phyloP scores from a whole-genome alignment of 2,329 filamentous ascomycete genomes.

The Cladosporium sp. region DNA sequence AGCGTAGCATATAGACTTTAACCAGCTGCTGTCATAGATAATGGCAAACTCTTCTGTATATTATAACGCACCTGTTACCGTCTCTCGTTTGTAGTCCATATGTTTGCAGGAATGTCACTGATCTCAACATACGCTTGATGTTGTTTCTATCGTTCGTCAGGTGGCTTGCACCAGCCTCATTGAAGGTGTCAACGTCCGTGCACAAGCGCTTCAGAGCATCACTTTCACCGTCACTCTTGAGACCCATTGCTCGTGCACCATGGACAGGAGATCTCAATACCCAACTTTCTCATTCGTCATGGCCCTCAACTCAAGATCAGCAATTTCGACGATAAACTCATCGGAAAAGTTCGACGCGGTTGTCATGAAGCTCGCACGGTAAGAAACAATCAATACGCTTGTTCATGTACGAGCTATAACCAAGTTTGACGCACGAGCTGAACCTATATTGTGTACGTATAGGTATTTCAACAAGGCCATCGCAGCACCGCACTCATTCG shows the following conservation, averaged over 20 bases:
- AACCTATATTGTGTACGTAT: not conserved
- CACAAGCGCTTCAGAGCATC: too few relatives aligned
- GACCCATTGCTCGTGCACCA: not conserved
- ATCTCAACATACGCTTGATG: too few relatives aligned
- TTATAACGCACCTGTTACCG: not conserved
- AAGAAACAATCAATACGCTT: not conserved
- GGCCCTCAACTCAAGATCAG: not conserved
- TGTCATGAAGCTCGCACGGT: constrained; percentile 6
- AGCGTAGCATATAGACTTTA: constrained; percentile 6
- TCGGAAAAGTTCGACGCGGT: constrained; percentile 1
- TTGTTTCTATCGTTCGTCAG: too few relatives aligned
- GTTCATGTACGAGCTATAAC: too few relatives aligned
- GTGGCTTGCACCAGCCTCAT: too few relatives aligned
- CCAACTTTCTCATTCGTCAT: not conserved
- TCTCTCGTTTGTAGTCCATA: too few relatives aligned
- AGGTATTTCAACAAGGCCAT: constrained; percentile 63
- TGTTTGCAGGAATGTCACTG: too few relatives aligned
- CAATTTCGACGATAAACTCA: not conserved
- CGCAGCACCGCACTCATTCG: constrained; percentile 64
- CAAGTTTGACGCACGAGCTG: not conserved
- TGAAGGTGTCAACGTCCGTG: too few relatives aligned
- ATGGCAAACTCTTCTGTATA: not conserved
- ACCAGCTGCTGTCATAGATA: constrained; percentile 1
- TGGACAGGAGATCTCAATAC: not conserved
- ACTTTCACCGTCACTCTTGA: too few relatives aligned